A percentile compares a stretch with the other conserved stretches of the same genome.
These are phyloP conservation scores for Neophaeococcomyces mojaviensis DNA, from an alignment of 2,329 filamentous ascomycete genomes.

Conservation along the genomic window DNA sequence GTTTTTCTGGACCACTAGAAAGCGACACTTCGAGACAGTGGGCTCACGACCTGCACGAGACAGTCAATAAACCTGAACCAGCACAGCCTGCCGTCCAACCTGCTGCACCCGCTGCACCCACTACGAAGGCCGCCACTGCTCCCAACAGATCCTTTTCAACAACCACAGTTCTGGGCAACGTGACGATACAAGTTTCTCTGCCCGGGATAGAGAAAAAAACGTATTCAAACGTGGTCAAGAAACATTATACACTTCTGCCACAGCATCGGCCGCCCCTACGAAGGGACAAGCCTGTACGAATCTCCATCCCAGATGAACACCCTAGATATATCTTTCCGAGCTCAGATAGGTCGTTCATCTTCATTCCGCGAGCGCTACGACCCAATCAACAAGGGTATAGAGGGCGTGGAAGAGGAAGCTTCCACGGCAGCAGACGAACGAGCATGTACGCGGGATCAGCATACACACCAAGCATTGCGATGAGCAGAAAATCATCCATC, in stretches of 20 bases:
- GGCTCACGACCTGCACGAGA: constrained; percentile 92
- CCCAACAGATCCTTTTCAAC: constrained; percentile 75
- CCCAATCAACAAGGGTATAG: constrained; percentile 79
- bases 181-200: constrained; percentile 73
- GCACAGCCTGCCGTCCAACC: constrained; percentile 27
- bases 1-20: constrained; percentile 1
- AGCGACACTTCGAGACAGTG: constrained; percentile 40
- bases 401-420: constrained; percentile 63
- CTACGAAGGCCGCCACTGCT: constrained; percentile 27
- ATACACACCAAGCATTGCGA: constrained; percentile 79
- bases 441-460: constrained; percentile 73
- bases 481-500: constrained; percentile 79
- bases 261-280: constrained; percentile 90
- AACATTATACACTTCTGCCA: constrained; percentile 86
- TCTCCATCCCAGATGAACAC: constrained; percentile 69
- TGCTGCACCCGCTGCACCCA: constrained; percentile 2
- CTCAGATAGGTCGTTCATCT: constrained; percentile 87
- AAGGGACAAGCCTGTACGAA: constrained; percentile 90
- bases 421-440: constrained; percentile 66
- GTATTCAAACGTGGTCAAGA: constrained; percentile 71
- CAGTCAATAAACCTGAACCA: constrained; percentile 33
- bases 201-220: constrained; percentile 65
- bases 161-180: constrained; percentile 74
- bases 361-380: constrained; percentile 87
- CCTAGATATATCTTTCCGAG: constrained; percentile 89